Conservation (phyloP, 257 asterid genomes). For the Gentiana macrophylla region DNA sequence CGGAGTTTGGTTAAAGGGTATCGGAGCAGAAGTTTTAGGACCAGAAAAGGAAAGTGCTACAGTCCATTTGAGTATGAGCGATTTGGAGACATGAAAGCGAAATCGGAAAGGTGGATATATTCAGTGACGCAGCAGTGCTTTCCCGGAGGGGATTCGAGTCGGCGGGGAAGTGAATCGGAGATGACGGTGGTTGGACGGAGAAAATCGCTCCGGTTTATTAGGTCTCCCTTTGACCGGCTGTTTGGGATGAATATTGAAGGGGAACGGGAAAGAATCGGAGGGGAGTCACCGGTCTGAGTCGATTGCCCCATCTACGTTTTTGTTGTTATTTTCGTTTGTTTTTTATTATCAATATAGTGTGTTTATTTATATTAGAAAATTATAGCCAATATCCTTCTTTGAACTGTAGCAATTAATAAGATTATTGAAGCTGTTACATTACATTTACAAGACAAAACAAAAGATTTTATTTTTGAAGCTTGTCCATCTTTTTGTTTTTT, state of each 20-base stretch:
- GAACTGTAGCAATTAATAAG: too few relatives aligned
- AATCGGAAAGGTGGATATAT: slow-evolving; percentile 14
- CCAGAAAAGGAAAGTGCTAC: background rate
- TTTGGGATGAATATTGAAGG: slow-evolving; percentile 16
- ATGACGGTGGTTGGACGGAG: slow-evolving; percentile 7
- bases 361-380: too few relatives aligned
- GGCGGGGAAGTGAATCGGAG: slow-evolving; percentile 7
- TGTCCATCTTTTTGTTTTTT: too few relatives aligned
- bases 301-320: too few relatives aligned
- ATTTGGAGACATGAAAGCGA: slow-evolving; percentile 9
- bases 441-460: too few relatives aligned
- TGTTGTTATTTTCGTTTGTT: too few relatives aligned
- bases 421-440: too few relatives aligned
- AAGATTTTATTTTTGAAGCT: too few relatives aligned
- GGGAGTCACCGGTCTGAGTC: too few relatives aligned
- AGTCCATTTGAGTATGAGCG: slow-evolving; percentile 10
- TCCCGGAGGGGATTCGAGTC: slow-evolving; percentile 12
- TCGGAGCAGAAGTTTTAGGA: slow-evolving; percentile 18
- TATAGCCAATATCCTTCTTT: too few relatives aligned
- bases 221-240: slow-evolving; percentile 21
- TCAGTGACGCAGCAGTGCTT: slow-evolving; percentile 11
- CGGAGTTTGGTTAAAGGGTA: slow-evolving; percentile 21
- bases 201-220: slow-evolving; percentile 17
- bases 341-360: too few relatives aligned
- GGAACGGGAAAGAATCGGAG: slow-evolving; percentile 15